These are phyloP conservation scores for Mycena maculata DNA, from an alignment of 768 basidiomycete genomes.

Conservation along the genomic window DNA sequence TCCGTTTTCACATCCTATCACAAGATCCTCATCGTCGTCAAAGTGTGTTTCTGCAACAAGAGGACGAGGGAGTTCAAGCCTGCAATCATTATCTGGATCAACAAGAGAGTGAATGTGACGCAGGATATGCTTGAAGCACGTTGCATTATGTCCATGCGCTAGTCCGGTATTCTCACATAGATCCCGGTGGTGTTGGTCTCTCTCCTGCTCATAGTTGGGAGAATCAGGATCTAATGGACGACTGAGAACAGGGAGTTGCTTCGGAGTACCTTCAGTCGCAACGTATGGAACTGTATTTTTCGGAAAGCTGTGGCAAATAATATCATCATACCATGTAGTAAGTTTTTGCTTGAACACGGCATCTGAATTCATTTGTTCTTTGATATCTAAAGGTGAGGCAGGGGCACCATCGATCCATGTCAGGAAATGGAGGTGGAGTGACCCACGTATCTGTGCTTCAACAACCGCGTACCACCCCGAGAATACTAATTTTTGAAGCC, in stretches of 20 bases:
- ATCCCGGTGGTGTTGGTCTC: no score
- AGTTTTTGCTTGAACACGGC: conserved; percentile 13
- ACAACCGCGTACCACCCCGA: conserved; percentile 45
- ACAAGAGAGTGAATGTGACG: neutral
- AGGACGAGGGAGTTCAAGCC: conserved; percentile 26
- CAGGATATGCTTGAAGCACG: no score
- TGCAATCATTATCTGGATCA: conserved; percentile 28
- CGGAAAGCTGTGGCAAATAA: no score
- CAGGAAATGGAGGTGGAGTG: conserved; percentile 43
- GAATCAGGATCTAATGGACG: no score
- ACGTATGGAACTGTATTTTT: no score
- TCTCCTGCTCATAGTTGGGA: no score
- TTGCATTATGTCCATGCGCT: no score
- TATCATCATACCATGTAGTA: conserved; percentile 27
- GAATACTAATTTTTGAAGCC: conserved; percentile 33
- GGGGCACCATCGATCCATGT: no score
- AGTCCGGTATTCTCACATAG: no score
- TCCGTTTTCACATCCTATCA: conserved; percentile 27
- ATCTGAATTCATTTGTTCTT: conserved; percentile 21
- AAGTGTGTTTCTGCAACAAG: conserved; percentile 7
- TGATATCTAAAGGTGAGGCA: conserved; percentile 22
- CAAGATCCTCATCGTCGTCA: no score
- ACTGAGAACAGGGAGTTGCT: no score
- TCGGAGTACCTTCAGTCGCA: no score
- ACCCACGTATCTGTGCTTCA: conserved; percentile 40